Evolutionary conservation across 2,329 filamentous ascomycete genomes (phyloP), one percentile per base, ranked within the genome.

Genomic region (Penicillium sp.): DNA sequence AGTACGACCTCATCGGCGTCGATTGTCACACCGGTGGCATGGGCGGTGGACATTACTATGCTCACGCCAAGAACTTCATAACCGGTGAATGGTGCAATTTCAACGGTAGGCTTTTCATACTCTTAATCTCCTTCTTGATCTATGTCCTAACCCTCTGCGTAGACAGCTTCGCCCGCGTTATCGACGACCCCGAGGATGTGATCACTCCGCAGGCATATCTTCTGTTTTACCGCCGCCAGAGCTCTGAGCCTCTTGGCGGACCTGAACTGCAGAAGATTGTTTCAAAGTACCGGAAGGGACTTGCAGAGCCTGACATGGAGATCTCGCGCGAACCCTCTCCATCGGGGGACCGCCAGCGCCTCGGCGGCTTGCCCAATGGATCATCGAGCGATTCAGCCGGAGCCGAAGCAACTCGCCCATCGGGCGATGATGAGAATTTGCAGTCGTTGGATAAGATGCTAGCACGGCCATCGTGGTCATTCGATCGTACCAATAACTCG

Each of bases 21-120:
- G 94, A 99, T 72, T 93, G 96, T 68, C 94, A 99, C 72, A 96
- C 88, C 69, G 94, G 94, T 55, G 90, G 91, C 28, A 82, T 99
- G 34, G 91, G 91, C 54, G 94, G 94, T 39, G 94, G 94, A 0
- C 94, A 99, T 72, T 99, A 99, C 75, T 97, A 92, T 18, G 94
- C 94, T 26, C 92, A 86, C 71, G 92, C 91, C 36, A 92, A 90
- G 76, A 97, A 96, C 70, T 96, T 96, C 72, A 80, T 89, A 55
- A 90, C 95, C 65, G 83, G 83, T 52, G 80, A 88, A 70, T 99
- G 94, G 94, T 96, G 96, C 71, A 89, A 95, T 62, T 97, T 95
- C 72, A 97, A 99, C 71, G 93, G 92, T 94, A 79, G 52, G 65
- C n/a, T 36, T 24, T 24, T 26, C 34, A 36, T 13, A 26, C 45